Conservation (phyloP, 2,329 filamentous ascomycete species). For the Apiospora sp. region DNA sequence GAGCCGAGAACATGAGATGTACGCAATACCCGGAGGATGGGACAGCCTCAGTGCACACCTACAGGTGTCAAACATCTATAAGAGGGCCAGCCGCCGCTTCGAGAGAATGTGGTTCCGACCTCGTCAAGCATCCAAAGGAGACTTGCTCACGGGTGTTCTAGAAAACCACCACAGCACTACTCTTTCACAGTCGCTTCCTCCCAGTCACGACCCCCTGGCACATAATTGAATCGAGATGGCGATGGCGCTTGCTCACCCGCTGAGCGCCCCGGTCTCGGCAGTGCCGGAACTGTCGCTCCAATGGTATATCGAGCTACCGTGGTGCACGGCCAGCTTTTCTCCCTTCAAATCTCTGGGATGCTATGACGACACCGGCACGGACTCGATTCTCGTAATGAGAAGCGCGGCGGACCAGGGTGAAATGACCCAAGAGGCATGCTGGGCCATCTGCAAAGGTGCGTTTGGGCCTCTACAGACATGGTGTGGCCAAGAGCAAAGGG, state of each 20-base stretch:
- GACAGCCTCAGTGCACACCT: neutral
- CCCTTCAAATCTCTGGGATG: neutral
- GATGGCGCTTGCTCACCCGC: slow-evolving; percentile 16
- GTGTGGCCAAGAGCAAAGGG: neutral
- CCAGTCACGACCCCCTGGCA: neutral
- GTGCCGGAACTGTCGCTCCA: neutral
- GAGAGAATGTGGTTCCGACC: neutral
- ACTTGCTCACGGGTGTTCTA: neutral
- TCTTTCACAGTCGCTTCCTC: neutral
- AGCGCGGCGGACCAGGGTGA: neutral
- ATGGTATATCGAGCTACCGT: neutral
- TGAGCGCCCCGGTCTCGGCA: neutral
- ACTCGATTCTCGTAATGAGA: neutral
- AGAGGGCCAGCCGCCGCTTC: neutral
- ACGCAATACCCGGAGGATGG: neutral
- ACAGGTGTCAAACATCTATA: neutral
- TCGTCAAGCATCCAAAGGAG: neutral
- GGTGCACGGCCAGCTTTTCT: neutral
- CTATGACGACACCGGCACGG: neutral
- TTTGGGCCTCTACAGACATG: no score
- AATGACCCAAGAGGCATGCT: neutral
- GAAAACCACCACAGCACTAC: neutral
- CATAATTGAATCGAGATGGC: neutral
- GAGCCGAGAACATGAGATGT: neutral
- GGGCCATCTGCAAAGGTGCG: slow-evolving; percentile 16